Evolutionary conservation across 345 rosid species (phyloP), one percentile per base, ranked within the genome.

Genomic region (Acer saccharum): DNA sequence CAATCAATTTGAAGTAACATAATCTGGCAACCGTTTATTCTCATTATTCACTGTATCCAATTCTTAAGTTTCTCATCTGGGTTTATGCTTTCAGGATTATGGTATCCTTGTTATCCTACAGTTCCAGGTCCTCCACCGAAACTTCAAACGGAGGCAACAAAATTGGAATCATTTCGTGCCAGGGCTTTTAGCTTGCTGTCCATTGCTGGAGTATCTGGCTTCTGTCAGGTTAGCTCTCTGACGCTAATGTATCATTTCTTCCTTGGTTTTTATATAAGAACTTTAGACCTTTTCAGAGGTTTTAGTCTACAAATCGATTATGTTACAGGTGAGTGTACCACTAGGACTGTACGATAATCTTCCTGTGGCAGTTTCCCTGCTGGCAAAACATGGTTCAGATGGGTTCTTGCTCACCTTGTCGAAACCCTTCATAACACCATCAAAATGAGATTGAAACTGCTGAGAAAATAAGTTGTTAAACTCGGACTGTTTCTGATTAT

Each of bases 91-190:
- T 29, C 86, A 93, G 99, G 93, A 91, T 75, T 74, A 73, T 0
- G 90, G 92, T 58, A 70, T 95, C 73, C 91, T 93, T 41, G 96
- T 86, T 43, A 86, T 93, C 80, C 99, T 1, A 91, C 95, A 3
- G 90, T 89, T 61, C 95, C 98, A 62, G 96, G 89, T 57, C 92
- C 85, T 74, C 98, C 96, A 63, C 98, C 98, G 12, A 89, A 93
- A 80, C 88, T 91, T 12, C 84, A 90, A 55, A 86, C 85, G 44
- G 92, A 93, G 74, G 75, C 92, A 71, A 71, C 81, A 0, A 73
- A 83, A 58, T 83, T 91, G 17, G 97, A 93, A 79, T 57, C 77
- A 17, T 86, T 87, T 77, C 81, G 87, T 11, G 86, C 81, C 41
- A 85, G 84, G 86, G 92, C 98, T 65, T 93, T 89, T 27, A 86